These are phyloP conservation scores for Ustulina deusta DNA, from an alignment of 2,329 filamentous ascomycete species.

Conservation along the genomic window DNA sequence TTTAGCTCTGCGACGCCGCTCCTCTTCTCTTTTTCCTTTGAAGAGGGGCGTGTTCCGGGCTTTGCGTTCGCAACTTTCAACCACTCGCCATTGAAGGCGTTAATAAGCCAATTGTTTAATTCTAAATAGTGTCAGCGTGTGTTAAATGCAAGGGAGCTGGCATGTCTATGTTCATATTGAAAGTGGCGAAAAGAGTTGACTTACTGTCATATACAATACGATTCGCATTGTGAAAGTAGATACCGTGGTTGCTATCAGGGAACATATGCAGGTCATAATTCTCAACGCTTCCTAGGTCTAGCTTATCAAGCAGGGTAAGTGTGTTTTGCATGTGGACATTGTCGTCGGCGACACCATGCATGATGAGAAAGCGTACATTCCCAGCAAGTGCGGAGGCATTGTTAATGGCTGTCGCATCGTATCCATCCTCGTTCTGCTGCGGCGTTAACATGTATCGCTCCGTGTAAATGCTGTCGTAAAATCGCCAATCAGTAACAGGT, in stretches of 20 bases:
- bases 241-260: constrained; percentile 94
- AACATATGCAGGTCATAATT: constrained; percentile 99
- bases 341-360: constrained; percentile 97
- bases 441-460: constrained; percentile 98
- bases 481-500: constrained; percentile 97
- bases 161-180: background rate
- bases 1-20: constrained; percentile 43
- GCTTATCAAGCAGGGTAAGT: constrained; percentile 83
- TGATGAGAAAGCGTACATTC: constrained; percentile 90
- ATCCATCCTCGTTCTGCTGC: constrained; percentile 82
- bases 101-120: constrained; percentile 90
- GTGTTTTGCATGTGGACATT: constrained; percentile 99
- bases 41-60: constrained; percentile 57
- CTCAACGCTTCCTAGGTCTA: constrained; percentile 83
- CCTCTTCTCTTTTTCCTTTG: constrained; percentile 42
- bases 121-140: constrained; percentile 64
- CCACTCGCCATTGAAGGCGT: constrained; percentile 98
- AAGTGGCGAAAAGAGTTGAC: constrained; percentile 53
- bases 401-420: constrained; percentile 77
- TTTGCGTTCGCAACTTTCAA: constrained; percentile 67
- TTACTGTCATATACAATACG: constrained; percentile 91
- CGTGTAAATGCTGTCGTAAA: constrained; percentile 94
- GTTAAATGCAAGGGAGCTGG: background rate
- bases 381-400: constrained; percentile 79
- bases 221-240: constrained; percentile 94